Conservation (phyloP, 2,329 filamentous ascomycete species). For the Penicillium italicum region DNA sequence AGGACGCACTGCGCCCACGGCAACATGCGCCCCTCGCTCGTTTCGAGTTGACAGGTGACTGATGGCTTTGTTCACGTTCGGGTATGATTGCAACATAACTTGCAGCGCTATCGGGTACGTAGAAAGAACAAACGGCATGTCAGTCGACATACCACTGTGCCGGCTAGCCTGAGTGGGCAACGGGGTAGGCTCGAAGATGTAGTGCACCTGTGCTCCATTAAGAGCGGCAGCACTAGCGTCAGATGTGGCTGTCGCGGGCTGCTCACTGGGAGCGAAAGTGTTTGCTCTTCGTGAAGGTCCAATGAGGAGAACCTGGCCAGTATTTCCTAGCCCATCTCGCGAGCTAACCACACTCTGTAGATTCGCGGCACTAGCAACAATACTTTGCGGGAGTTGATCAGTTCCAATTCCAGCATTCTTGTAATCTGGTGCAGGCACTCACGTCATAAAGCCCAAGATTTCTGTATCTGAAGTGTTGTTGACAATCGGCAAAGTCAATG, state of each 20-base stretch:
- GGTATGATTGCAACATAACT: slow-evolving; percentile 54
- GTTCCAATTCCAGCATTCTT: slow-evolving; percentile 9
- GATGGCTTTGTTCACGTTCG: slow-evolving; percentile 62
- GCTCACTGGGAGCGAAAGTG: slow-evolving; percentile 47
- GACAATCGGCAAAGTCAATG: slow-evolving; percentile 74
- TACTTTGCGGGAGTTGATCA: slow-evolving; percentile 16
- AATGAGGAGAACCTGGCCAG: slow-evolving; percentile 67
- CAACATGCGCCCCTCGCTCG: slow-evolving; percentile 65
- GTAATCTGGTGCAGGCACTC: slow-evolving; percentile 63
- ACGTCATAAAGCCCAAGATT: slow-evolving; percentile 78
- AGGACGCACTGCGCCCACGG: slow-evolving; percentile 75
- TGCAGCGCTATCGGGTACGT: slow-evolving; percentile 61
- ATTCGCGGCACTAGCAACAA: slow-evolving; percentile 51
- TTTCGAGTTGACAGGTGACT: slow-evolving; percentile 67
- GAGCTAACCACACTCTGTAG: slow-evolving; percentile 45
- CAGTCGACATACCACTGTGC: slow-evolving; percentile 28
- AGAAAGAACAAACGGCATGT: slow-evolving; percentile 56
- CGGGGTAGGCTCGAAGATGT: slow-evolving; percentile 56
- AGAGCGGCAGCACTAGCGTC: slow-evolving; percentile 40
- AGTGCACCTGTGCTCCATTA: slow-evolving; percentile 46
- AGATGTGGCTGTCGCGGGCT: slow-evolving; percentile 18
- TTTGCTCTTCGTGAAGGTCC: slow-evolving; percentile 67
- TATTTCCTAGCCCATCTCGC: slow-evolving; percentile 53
- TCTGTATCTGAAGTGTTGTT: slow-evolving; percentile 60
- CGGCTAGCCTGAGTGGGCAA: slow-evolving; percentile 35